Base-by-base conservation (phyloP, 1,139 yeast genomes). In the Saccharomyces hybrid region DNA sequence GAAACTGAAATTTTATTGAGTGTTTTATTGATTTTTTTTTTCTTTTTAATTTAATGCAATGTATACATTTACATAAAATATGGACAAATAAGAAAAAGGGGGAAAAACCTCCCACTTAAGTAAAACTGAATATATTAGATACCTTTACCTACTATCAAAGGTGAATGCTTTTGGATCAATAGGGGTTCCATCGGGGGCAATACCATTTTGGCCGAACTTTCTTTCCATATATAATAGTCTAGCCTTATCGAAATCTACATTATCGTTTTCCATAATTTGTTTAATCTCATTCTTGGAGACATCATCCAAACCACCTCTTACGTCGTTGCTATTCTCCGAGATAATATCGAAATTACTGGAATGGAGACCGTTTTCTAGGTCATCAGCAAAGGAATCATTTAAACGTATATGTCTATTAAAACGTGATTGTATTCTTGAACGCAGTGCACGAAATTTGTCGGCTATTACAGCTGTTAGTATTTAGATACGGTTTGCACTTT, bases 201-300 rank as follows among this genome's bases (percentile, higher is more conserved):
- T 81, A 13, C 77, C 78, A 66, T 86, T 79, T 19, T 73, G 68
- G 2, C 73, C 72, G 65, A 87, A 75, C 59, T 72, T 73, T 19
- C 68, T 62, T 55, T 73, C 75, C 1, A 81, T 78, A 62, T 79
- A 84, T 52, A 74, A 66, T 11, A 79, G 70, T 54, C 96, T 74
- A 1, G 96, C 96, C 49, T 82, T 82, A 65, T 88, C 96, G 68
- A 88, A 88, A 1, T 78, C 64, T 41, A 85, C 55, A 26, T 73
- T 66, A 27, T 73, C 69, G 5, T 73, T 64, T n/a, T 70, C 62
- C 95, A 87, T 87, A 19, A 86, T 73, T 38, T 68, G 61, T 56
- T 73, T 72, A 16, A 88, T 81, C 54, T 75, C 78, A 13, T 63
- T 63, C 65, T 82, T 83, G 2, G 87, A 81, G 4, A 59, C 66